Evolutionary conservation across 805 yeast genomes (phyloP).

Genomic region (Metschnikowia shivogae): DNA sequence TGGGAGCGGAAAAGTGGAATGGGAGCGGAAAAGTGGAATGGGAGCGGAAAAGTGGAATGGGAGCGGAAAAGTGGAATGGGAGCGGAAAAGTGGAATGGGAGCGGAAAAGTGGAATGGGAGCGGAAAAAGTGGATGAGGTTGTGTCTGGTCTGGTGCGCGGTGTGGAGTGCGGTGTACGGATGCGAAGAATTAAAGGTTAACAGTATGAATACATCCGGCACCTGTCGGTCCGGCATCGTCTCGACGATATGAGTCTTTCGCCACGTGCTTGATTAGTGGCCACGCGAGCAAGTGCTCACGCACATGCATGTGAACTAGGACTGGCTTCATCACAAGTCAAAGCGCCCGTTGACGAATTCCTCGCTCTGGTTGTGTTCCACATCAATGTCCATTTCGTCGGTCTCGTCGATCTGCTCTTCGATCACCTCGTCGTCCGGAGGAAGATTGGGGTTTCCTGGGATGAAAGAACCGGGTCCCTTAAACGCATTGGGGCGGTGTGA

Average conservation of each 20-base stretch:
- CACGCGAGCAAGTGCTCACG: not conserved
- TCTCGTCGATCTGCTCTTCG: slow-evolving; percentile 52
- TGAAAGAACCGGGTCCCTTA: slow-evolving; percentile 61
- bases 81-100: no score
- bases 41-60: no score
- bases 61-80: no score
- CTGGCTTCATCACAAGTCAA: slow-evolving; percentile 62
- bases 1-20: no score
- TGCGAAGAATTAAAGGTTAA: slow-evolving; percentile 4
- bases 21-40: no score
- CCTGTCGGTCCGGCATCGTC: not conserved
- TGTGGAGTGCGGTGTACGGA: slow-evolving; percentile 1
- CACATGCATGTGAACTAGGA: not conserved
- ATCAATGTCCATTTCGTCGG: slow-evolving; percentile 47
- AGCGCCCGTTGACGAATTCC: slow-evolving; percentile 85
- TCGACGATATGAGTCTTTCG: not conserved
- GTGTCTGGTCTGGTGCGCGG: no score
- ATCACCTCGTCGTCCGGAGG: slow-evolving; percentile 84
- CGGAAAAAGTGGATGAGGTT: no score
- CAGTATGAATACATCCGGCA: slow-evolving; percentile 5
- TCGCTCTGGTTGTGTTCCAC: slow-evolving; percentile 60
- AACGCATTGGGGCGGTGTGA: slow-evolving; percentile 35
- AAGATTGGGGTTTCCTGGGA: slow-evolving; percentile 73
- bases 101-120: no score
- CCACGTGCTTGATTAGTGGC: not conserved